Conservation (phyloP, 1,284 basidiomycete genomes). For the Irpex sp. region DNA sequence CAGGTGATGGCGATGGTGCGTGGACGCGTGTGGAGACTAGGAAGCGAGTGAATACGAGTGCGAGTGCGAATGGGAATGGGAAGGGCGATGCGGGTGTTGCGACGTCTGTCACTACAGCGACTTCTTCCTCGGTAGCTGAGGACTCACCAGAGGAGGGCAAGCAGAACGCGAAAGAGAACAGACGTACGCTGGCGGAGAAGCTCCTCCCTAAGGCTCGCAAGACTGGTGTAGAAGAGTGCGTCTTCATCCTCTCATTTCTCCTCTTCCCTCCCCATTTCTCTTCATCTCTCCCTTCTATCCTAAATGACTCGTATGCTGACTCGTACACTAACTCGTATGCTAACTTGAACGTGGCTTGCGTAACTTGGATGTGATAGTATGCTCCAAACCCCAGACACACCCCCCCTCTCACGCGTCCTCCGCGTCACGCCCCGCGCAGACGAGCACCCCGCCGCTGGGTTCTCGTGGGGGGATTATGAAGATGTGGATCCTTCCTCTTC, state of each 20-base stretch:
- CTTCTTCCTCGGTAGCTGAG: constrained; percentile 44
- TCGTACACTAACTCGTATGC: background rate
- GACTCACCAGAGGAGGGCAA: constrained; percentile 31
- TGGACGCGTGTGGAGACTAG: constrained; percentile 49
- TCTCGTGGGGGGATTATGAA: constrained; percentile 73
- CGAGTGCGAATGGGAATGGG: background rate
- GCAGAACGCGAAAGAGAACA: constrained; percentile 14
- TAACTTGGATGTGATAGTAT: no score
- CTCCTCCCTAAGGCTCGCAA: constrained; percentile 52
- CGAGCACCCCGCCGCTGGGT: constrained; percentile 56
- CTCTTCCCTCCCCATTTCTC: no score
- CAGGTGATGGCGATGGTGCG: constrained; percentile 34
- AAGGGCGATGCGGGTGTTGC: constrained; percentile 33
- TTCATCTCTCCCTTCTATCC: no score
- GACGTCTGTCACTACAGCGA: constrained; percentile 48
- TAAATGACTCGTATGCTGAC: no score
- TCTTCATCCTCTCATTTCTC: background rate
- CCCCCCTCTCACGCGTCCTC: constrained; percentile 54
- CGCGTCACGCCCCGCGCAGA: constrained; percentile 49
- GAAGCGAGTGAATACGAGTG: constrained; percentile 9
- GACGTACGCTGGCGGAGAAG: constrained; percentile 52
- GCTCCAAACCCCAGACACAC: constrained; percentile 53
- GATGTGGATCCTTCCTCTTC: constrained; percentile 42
- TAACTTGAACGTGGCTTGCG: background rate
- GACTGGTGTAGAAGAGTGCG: constrained; percentile 64